These are phyloP conservation scores for Metschnikowia lachancei DNA, from an alignment of 805 yeast genomes.

Conservation along the genomic window DNA sequence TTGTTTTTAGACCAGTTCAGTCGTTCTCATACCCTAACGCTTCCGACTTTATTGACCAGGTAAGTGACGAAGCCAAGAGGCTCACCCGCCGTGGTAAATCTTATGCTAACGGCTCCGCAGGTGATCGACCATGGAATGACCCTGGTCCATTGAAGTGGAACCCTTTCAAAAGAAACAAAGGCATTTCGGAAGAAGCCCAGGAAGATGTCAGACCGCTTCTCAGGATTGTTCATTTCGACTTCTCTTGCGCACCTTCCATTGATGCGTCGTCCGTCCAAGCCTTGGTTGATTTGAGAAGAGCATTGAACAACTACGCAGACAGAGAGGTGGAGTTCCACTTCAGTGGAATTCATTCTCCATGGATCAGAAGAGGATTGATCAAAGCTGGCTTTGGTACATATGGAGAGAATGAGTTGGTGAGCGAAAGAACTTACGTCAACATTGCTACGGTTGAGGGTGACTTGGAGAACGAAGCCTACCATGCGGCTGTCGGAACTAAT, in stretches of 20 bases:
- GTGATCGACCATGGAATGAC: conserved; percentile 88
- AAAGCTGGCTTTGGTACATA: conserved; percentile 75
- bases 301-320: conserved; percentile 71
- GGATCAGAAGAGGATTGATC: conserved; percentile 77
- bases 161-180: conserved; percentile 20
- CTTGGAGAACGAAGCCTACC: conserved; percentile 38
- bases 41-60: conserved; percentile 65
- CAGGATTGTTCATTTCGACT: conserved; percentile 74
- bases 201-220: conserved; percentile 60
- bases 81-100: conserved; percentile 61
- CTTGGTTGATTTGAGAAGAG: conserved; percentile 70
- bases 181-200: conserved; percentile 20
- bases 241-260: conserved; percentile 68
- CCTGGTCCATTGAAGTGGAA: conserved; percentile 59
- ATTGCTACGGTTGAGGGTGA: conserved; percentile 33
- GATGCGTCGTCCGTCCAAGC: conserved; percentile 82
- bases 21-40: conserved; percentile 80
- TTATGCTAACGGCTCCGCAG: conserved; percentile 32
- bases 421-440: conserved; percentile 41
- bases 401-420: conserved; percentile 39
- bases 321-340: conserved; percentile 87
- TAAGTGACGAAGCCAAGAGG: conserved; percentile 64
- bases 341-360: conserved; percentile 77
- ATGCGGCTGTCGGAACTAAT: conserved; percentile 59
- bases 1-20: conserved; percentile 81